These are phyloP conservation scores for Dictyostelium purpureum DNA, from an alignment of 78 protist genomes.

Conservation along the genomic window DNA sequence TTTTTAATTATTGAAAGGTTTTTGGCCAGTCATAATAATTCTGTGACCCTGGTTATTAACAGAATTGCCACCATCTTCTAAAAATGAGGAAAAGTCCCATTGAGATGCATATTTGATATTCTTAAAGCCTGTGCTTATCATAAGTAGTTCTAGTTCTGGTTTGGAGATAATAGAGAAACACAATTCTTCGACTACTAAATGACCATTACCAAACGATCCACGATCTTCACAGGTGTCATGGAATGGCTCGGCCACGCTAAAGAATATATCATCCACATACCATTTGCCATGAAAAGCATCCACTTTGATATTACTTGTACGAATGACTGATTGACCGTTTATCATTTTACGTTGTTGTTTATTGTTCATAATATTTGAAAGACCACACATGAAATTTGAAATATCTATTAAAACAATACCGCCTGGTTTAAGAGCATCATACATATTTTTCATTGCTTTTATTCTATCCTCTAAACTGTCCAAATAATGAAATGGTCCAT, in stretches of 20 bases:
- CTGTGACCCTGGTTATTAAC: constrained; percentile 37
- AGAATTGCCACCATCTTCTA: not conserved
- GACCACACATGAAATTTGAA: constrained; percentile 56
- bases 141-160: constrained; percentile 27
- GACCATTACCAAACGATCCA: not conserved
- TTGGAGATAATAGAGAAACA: constrained; percentile 17
- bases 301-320: constrained; percentile 3
- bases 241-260: not conserved
- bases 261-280: constrained; percentile 54
- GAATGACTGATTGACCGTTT: constrained; percentile 38
- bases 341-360: constrained; percentile 44
- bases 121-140: constrained; percentile 25
- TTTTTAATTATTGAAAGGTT: too few species aligned
- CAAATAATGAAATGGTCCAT: constrained; percentile 72
- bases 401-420: constrained; percentile 41
- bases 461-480: constrained; percentile 4
- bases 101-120: not conserved
- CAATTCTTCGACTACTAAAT: constrained; percentile 4
- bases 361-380: constrained; percentile 10
- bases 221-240: not conserved
- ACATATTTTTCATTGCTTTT: constrained; percentile 7
- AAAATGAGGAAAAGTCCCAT: not conserved
- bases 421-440: constrained; percentile 35
- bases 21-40: constrained; percentile 63
- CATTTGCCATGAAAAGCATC: constrained; percentile 28